phyloP scores from a whole-genome alignment of 1,284 basidiomycete species.

The Hymenochaete sp. region DNA sequence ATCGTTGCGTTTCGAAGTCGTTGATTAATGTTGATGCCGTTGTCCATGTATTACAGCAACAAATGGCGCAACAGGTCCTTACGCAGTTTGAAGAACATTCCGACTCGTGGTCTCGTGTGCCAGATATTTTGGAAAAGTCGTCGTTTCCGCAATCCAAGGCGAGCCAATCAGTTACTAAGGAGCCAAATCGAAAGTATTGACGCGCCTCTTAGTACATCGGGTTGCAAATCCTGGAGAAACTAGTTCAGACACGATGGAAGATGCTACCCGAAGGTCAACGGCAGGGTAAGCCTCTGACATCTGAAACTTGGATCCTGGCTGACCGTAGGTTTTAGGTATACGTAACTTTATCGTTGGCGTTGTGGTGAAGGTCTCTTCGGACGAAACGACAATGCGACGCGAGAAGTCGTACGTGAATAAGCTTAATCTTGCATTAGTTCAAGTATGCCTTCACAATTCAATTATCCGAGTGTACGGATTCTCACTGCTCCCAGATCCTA shows the following conservation, averaged over 20 bases:
- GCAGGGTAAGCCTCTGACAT: slow-evolving; percentile 47
- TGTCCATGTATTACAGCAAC: slow-evolving; percentile 52
- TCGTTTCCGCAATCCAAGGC: slow-evolving; percentile 90
- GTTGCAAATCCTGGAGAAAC: slow-evolving; percentile 89
- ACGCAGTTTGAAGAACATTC: slow-evolving; percentile 96
- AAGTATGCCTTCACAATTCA: slow-evolving; percentile 42
- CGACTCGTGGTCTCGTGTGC: slow-evolving; percentile 98
- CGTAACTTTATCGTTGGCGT: slow-evolving; percentile 95
- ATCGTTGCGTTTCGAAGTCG: slow-evolving; percentile 22
- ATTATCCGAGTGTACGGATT: background rate
- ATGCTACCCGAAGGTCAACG: slow-evolving; percentile 90
- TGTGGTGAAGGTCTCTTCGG: slow-evolving; percentile 87
- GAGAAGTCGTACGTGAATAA: slow-evolving; percentile 98
- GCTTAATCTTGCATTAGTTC: slow-evolving; percentile 92
- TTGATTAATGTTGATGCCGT: slow-evolving; percentile 1
- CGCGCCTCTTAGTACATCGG: slow-evolving; percentile 69
- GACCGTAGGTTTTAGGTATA: slow-evolving; percentile 52
- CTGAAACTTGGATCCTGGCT: background rate
- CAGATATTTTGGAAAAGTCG: slow-evolving; percentile 85
- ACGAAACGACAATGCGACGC: slow-evolving; percentile 78
- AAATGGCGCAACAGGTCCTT: slow-evolving; percentile 81
- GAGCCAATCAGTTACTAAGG: slow-evolving; percentile 18
- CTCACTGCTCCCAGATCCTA: slow-evolving; percentile 59
- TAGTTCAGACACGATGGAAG: slow-evolving; percentile 95
- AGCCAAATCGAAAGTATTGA: background rate